phyloP scores from a whole-genome alignment of 305 asterid species.

The Ruellia speciosa region DNA sequence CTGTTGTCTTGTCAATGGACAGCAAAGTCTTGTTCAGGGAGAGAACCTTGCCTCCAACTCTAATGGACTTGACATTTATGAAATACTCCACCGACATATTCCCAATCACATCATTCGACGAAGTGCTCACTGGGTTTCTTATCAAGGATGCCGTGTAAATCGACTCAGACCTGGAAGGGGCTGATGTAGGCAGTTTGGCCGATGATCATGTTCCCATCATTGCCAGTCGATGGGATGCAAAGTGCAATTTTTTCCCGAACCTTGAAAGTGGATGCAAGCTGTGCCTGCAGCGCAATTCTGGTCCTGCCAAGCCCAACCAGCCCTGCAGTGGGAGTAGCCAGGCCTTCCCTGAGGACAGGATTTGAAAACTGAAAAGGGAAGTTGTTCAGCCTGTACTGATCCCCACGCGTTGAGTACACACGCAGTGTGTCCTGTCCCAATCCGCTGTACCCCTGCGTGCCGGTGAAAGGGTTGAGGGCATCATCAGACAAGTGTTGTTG shows the following conservation, averaged over 20 bases:
- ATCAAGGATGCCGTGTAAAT: constrained; percentile 28
- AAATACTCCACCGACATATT: constrained; percentile 31
- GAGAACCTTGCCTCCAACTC: constrained; percentile 27
- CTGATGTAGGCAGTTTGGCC: constrained; percentile 22
- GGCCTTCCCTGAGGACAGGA: constrained; percentile 24
- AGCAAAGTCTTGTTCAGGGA: constrained; percentile 34
- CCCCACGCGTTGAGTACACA: constrained; percentile 21
- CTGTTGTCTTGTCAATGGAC: constrained; percentile 30
- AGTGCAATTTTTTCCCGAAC: constrained; percentile 30
- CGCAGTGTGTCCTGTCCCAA: constrained; percentile 32
- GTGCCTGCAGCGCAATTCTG: constrained; percentile 31
- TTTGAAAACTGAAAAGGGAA: constrained; percentile 38
- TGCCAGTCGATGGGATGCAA: constrained; percentile 31
- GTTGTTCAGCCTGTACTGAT: constrained; percentile 12
- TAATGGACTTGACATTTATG: constrained; percentile 29
- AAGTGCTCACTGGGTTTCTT: constrained; percentile 29
- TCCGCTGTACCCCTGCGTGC: constrained; percentile 38
- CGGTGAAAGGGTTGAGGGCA: constrained; percentile 42
- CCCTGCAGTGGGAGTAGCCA: constrained; percentile 25
- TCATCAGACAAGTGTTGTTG: constrained; percentile 37
- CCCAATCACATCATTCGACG: constrained; percentile 24
- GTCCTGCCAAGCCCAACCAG: constrained; percentile 36
- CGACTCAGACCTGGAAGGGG: constrained; percentile 24
- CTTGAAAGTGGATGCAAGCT: constrained; percentile 29
- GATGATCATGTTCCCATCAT: constrained; percentile 25